These are phyloP conservation scores for Vaccinium corymbosum DNA, from an alignment of 148 eudicot genomes.

Conservation along the genomic window DNA sequence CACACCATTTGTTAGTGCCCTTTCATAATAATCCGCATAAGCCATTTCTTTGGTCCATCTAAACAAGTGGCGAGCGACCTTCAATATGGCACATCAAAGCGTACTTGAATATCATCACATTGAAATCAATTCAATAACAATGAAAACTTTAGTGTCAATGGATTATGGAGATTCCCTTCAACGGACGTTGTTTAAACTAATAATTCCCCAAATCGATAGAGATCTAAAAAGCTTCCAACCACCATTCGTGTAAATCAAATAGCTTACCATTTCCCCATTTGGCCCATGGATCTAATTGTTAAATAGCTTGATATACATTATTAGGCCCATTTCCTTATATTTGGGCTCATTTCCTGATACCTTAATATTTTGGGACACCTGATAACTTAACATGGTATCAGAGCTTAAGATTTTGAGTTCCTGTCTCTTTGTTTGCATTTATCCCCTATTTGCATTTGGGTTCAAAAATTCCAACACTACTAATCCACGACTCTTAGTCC, in stretches of 20 bases:
- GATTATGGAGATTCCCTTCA: not conserved
- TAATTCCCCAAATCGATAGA: not conserved
- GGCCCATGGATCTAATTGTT: not conserved
- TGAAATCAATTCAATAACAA: not conserved
- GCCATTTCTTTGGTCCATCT: constrained; percentile 81
- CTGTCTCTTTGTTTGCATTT: too few relatives aligned
- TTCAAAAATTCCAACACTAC: too few relatives aligned
- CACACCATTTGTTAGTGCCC: constrained; percentile 85
- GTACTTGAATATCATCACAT: not conserved
- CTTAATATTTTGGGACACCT: too few relatives aligned
- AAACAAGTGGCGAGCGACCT: constrained; percentile 87
- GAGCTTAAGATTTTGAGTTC: too few relatives aligned
- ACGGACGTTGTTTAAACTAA: not conserved
- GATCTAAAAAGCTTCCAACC: not conserved
- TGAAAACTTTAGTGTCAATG: not conserved
- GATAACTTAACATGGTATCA: too few relatives aligned
- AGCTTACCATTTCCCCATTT: not conserved
- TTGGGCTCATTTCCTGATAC: too few relatives aligned
- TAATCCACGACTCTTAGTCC: too few relatives aligned
- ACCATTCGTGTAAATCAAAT: not conserved
- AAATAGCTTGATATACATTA: too few relatives aligned
- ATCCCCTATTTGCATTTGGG: too few relatives aligned
- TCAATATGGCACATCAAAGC: not conserved
- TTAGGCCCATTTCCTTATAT: too few relatives aligned
- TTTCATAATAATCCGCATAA: constrained; percentile 92